Evolutionary conservation across 1,139 yeast species (phyloP), one percentile per base, ranked within the genome.

Genomic region (Hansenula lynferdii): DNA sequence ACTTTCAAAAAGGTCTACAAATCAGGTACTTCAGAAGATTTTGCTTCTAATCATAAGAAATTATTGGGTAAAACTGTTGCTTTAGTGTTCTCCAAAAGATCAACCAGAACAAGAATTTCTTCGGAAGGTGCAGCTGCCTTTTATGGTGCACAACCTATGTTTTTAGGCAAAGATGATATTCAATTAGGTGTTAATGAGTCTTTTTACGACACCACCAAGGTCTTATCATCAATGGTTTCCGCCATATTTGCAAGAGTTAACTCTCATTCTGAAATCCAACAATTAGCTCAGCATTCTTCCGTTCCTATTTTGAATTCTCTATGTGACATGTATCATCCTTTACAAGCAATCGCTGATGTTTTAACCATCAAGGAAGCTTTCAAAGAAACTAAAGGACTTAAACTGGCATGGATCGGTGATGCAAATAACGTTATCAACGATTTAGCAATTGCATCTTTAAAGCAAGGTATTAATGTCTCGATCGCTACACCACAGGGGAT

Each of bases 61-160:
- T 66, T 90, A 39, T 65, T 77, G 36, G 97, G 97, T 4, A 86
- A 82, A 60, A 73, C 90, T 6, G 80, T 87, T 24, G 87, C 97
- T 1, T 63, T 92, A 58, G 61, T 92, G 35, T 92, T 92, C 60
- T 75, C 89, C 42, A 92, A 92, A 61, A 77, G 98, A 62, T 85
- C 96, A 9, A 92, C 98, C 23, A 77, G 98, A 64, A 92, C 98
- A 26, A 78, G 98, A 62, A 78, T 92, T 31, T 87, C 97, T 31
- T 76, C 92, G 5, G 98, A 92, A 62, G 97, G 96, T 38, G 98
- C 98, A 5, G 86, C 90, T 14, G 74, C 87, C 2, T 90, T 83
- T 58, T 84, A 92, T 49, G 98, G 98, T 16, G 98, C 94, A 8
- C 94, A 82, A 50, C 96, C 98, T 12, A 85, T 92, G 95, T 92